Evolutionary conservation across 768 basidiomycete genomes (phyloP), one percentile per base, ranked within the genome.

Genomic region (Cyclocybe cylindracea): DNA sequence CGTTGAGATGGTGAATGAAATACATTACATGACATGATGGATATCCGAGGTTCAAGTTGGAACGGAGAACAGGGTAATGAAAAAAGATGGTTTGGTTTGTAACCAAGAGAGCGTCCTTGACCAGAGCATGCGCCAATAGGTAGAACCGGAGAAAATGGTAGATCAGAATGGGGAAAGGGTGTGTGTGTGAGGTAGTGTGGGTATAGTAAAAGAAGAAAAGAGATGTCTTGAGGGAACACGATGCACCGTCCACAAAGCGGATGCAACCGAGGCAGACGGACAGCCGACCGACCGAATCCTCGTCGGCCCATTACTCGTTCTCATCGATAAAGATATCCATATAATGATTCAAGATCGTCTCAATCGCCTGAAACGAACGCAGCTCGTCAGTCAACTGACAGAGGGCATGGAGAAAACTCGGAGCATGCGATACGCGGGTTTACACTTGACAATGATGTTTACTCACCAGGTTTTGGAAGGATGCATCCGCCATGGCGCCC

Each of bases 291-390:
- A 24, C 24, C 24, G 5, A 24, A 32, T 34, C 10, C 33, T 33
- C 43, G 43, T 34, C 29, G 43, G 29, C 24, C 43, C 32, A 31
- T 44, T 16, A 10, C 24, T 57, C 58, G 5, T 24, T 24, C 24
- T 94, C 95, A 60, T 96, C 95, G 57, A 98, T 89, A 70, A 98
- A 98, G 63, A 98, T 98, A 75, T 97, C 95, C 51, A 82, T 84
- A 70, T 94, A 98, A 66, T 95, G 94, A 62, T 87, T 85, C 59
- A 98, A 75, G 62, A 98, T 96, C 5, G 94, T 98, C 70, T 98
- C 95, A 58, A 98, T 84, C 31, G 94, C 94, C 92, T 96, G 63
- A 19, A 34, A 42, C 39, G 36, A 50, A 33, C 38, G 37, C 62
- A 42, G 44, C 39, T 24, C 35, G 40, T 44, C 19, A 46, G 29